Evolutionary conservation across 148 eudicot species (phyloP).

Genomic region (Camellia sinensis): DNA sequence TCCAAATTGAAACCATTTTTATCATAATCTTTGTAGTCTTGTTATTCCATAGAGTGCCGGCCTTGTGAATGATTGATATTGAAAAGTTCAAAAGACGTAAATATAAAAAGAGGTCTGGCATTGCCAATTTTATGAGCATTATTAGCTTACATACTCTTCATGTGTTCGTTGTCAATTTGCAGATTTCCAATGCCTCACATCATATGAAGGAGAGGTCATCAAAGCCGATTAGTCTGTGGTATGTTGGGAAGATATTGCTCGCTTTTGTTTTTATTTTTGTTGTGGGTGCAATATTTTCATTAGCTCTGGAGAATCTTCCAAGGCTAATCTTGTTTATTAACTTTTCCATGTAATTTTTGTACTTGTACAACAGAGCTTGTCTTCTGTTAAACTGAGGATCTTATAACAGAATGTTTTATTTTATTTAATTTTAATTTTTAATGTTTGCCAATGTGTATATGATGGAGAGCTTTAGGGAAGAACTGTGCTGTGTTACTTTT

Average conservation of each 20-base stretch:
- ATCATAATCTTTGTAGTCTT: too few relatives aligned
- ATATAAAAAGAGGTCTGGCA: too few relatives aligned
- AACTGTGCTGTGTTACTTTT: too few relatives aligned
- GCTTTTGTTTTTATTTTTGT: conserved; percentile 61
- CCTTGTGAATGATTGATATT: too few relatives aligned
- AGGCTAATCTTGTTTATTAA: conserved; percentile 43
- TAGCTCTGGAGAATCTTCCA: conserved; percentile 76
- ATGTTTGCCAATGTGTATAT: too few relatives aligned
- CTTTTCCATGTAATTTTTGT: conserved; percentile 31
- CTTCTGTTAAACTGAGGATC: not conserved
- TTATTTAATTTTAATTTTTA: too few relatives aligned
- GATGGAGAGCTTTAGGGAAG: too few relatives aligned
- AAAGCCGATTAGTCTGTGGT: conserved; percentile 32
- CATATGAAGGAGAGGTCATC: conserved; percentile 17
- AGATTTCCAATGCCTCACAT: conserved; percentile 36
- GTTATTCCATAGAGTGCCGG: too few relatives aligned
- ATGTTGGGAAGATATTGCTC: conserved; percentile 64
- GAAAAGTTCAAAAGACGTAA: too few relatives aligned
- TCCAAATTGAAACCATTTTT: too few relatives aligned
- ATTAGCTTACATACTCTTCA: not conserved
- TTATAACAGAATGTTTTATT: too few relatives aligned
- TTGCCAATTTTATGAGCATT: too few relatives aligned
- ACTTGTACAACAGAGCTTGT: not conserved
- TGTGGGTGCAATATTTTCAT: conserved; percentile 54
- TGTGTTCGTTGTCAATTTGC: conserved; percentile 23